Percentiles rank a stretch among this genome's conserved stretches.
Conservation (phyloP, 2,329 filamentous ascomycete genomes). For the Hypomyces rosellus region DNA sequence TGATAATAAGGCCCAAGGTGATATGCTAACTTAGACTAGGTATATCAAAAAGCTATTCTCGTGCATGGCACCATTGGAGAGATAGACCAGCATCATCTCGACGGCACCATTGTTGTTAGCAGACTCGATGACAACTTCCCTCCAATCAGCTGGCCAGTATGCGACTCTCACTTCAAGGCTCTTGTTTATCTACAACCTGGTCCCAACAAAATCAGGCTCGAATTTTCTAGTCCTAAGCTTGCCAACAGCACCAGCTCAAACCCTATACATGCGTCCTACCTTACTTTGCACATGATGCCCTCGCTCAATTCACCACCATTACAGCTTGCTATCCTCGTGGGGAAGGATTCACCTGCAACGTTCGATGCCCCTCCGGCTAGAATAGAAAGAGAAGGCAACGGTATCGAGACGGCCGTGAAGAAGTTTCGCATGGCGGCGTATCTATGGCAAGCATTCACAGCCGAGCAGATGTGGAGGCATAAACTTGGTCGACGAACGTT, state of each 20-base stretch:
- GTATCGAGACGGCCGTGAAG: conserved; percentile 68
- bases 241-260: conserved; percentile 61
- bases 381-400: conserved; percentile 73
- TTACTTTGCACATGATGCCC: conserved; percentile 82
- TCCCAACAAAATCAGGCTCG: conserved; percentile 79
- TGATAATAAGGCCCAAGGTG: conserved; percentile 4
- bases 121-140: conserved; percentile 85
- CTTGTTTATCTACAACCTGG: conserved; percentile 87
- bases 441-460: conserved; percentile 94
- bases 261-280: conserved; percentile 68
- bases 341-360: conserved; percentile 77
- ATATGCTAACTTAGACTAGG: conserved; percentile 45
- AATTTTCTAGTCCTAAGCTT: conserved; percentile 79
- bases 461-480: conserved; percentile 91
- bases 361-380: conserved; percentile 78
- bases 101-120: conserved; percentile 72
- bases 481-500: conserved; percentile 81
- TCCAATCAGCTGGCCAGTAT: conserved; percentile 77
- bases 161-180: conserved; percentile 84
- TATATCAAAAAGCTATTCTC: conserved; percentile 84
- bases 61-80: conserved; percentile 79
- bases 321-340: conserved; percentile 81
- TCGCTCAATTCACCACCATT: conserved; percentile 72
- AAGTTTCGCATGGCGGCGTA: conserved; percentile 96
- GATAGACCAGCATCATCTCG: conserved; percentile 57